phyloP scores from a whole-genome alignment of 345 rosid species.

The Melaleuca quinquenervia region DNA sequence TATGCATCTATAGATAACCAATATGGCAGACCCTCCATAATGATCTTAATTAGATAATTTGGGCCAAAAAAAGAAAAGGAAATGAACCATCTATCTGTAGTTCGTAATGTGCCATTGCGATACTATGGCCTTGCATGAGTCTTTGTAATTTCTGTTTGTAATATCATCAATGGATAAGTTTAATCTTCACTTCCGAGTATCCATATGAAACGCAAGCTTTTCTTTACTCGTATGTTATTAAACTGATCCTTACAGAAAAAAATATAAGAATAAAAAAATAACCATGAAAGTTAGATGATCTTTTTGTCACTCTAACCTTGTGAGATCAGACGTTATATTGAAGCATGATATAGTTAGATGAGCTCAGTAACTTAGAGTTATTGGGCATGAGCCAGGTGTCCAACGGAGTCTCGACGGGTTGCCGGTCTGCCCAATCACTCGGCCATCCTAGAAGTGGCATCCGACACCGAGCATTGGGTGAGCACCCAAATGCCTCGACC shows the following conservation, averaged over 20 bases:
- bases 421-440: neutral
- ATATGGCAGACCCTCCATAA: neutral
- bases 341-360: neutral
- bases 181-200: neutral
- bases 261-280: too few relatives aligned
- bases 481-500: neutral
- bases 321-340: neutral
- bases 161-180: neutral
- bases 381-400: neutral
- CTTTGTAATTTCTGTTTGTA: neutral
- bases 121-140: rapidly evolving
- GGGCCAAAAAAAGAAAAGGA: neutral
- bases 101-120: neutral
- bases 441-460: neutral
- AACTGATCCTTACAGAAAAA: neutral
- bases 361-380: neutral
- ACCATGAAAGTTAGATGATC: neutral
- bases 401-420: neutral
- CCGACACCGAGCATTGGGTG: neutral
- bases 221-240: neutral
- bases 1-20: neutral
- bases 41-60: neutral
- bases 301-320: neutral
- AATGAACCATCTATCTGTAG: neutral
- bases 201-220: neutral